Evolutionary conservation across 768 basidiomycete genomes (phyloP).

Genomic region (Galerina marginata): DNA sequence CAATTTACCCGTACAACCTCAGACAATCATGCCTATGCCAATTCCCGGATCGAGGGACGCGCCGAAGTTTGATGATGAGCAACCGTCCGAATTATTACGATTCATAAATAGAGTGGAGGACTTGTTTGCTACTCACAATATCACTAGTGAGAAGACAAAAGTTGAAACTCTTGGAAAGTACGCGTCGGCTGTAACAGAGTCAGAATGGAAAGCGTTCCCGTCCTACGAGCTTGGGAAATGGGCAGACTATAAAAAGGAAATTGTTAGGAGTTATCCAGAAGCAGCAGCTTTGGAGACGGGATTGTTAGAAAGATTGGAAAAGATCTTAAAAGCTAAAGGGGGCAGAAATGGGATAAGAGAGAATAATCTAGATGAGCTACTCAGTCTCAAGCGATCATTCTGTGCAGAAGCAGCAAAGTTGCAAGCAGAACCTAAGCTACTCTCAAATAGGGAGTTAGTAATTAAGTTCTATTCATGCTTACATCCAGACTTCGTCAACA

Average conservation of each 20-base stretch:
- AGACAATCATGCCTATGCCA: too few species aligned
- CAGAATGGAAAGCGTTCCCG: background rate
- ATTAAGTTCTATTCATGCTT: too few species aligned
- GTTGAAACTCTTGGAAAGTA: background rate
- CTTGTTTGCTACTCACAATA: background rate
- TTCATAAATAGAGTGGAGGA: background rate
- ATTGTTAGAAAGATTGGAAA: background rate
- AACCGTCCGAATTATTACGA: background rate
- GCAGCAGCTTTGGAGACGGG: background rate
- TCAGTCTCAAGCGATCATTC: too few species aligned
- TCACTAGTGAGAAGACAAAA: background rate
- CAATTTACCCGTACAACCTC: too few species aligned
- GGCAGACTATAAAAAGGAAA: background rate
- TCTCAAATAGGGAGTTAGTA: too few species aligned
- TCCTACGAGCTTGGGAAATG: background rate
- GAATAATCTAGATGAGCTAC: too few species aligned
- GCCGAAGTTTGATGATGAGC: background rate
- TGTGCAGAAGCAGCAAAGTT: too few species aligned
- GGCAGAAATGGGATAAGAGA: too few species aligned
- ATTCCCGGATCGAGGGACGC: background rate
- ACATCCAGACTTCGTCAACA: too few species aligned
- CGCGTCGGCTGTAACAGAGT: background rate
- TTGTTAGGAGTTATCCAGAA: background rate
- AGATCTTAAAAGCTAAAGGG: background rate
- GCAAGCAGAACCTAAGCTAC: too few species aligned